Evolutionary conservation across 257 asterid genomes (phyloP).

Genomic region (Striga asiatica): DNA sequence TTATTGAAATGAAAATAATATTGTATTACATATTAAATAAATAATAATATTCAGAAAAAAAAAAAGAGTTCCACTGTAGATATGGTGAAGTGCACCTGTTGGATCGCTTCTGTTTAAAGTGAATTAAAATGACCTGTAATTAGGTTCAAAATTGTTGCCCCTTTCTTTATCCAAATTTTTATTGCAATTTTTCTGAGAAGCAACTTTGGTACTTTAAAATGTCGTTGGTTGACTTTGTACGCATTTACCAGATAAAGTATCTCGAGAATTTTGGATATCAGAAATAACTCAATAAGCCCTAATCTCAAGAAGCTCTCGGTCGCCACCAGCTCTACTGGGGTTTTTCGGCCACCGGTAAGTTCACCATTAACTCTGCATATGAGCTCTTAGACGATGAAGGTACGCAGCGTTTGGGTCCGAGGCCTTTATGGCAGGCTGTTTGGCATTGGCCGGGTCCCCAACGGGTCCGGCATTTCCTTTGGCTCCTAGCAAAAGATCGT

Average conservation of each 20-base stretch:
- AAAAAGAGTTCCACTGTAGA: conserved; percentile 1
- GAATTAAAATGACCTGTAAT: not conserved
- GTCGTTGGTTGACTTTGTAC: conserved; percentile 21
- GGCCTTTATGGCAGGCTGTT: no score
- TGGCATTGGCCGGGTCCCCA: no score
- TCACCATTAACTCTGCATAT: no score
- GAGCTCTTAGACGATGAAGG: no score
- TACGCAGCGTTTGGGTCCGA: no score
- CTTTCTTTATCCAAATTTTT: not conserved
- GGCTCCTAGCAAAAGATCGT: no score
- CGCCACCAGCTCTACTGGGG: no score
- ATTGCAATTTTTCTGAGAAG: conserved; percentile 1
- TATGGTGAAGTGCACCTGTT: conserved; percentile 13
- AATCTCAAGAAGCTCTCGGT: no score
- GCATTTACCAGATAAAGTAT: not conserved
- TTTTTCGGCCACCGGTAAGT: no score
- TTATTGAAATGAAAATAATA: not conserved
- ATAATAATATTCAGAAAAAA: not conserved
- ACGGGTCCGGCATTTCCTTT: no score
- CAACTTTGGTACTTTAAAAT: conserved; percentile 16
- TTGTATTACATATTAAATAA: not conserved
- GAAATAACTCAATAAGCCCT: no score
- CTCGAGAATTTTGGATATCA: no score
- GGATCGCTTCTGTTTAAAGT: conserved; percentile 13
- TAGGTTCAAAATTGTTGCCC: not conserved